Conservation (phyloP, 345 rosid genomes). For the Aquilaria sinensis region DNA sequence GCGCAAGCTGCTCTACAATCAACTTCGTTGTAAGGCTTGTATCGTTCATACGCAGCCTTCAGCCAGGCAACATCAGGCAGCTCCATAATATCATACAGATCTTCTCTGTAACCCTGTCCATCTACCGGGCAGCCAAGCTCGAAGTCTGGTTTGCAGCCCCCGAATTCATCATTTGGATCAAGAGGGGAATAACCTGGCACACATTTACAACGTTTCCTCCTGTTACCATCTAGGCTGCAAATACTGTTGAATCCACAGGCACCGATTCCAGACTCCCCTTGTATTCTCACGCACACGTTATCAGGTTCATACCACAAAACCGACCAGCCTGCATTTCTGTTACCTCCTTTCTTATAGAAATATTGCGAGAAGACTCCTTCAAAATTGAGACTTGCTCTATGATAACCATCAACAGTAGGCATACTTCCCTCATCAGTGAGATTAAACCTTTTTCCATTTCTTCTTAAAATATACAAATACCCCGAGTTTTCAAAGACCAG, state of each 20-base stretch:
- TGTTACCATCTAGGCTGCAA: conserved; percentile 14
- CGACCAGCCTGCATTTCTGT: conserved; percentile 14
- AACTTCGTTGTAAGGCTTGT: conserved; percentile 1
- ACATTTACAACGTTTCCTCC: conserved; percentile 27
- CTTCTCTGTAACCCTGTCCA: conserved; percentile 7
- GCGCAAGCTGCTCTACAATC: conserved; percentile 27
- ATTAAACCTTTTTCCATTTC: background rate
- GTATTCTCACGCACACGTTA: conserved; percentile 15
- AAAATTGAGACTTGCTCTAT: conserved; percentile 25
- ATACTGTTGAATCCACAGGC: conserved; percentile 33
- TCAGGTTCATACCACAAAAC: conserved; percentile 13
- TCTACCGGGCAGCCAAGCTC: conserved; percentile 20
- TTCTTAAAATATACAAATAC: conserved; percentile 18
- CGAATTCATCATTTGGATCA: conserved; percentile 23
- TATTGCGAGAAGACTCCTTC: conserved; percentile 32
- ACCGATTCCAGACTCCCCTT: conserved; percentile 16
- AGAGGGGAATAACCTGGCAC: conserved; percentile 19
- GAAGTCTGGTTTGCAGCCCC: conserved; percentile 29
- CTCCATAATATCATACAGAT: conserved; percentile 14
- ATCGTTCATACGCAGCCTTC: conserved; percentile 16
- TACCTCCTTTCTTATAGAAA: conserved; percentile 16
- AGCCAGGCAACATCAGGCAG: conserved; percentile 23
- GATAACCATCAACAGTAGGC: conserved; percentile 10
- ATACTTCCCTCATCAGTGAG: background rate
- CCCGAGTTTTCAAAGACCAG: conserved; percentile 23